phyloP scores from a whole-genome alignment of 208 protist species.

The Wallacemonas sp. region DNA sequence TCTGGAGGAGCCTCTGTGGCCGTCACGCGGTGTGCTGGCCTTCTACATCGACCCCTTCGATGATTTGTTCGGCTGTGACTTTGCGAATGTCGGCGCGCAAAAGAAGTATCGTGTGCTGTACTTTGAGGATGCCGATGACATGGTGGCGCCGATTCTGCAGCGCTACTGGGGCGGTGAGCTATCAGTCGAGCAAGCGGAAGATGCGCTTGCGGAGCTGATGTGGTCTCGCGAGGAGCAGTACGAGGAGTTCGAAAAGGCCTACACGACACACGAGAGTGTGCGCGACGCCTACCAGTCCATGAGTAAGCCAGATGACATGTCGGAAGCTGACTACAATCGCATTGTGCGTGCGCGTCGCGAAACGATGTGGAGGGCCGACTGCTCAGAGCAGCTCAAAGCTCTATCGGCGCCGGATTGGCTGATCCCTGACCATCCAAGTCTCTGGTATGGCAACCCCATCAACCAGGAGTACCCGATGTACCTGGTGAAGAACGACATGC shows the following conservation, averaged over 20 bases:
- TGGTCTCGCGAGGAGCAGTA: constrained; percentile 34
- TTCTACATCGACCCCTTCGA: constrained; percentile 30
- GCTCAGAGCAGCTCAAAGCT: background rate
- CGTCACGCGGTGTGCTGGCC: constrained; percentile 21
- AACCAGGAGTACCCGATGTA: constrained; percentile 12
- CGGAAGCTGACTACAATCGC: background rate
- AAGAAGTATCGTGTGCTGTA: constrained; percentile 23
- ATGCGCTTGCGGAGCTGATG: constrained; percentile 10
- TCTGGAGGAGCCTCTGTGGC: constrained; percentile 14
- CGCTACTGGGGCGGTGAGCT: background rate
- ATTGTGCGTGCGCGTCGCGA: background rate
- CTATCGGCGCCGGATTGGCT: background rate
- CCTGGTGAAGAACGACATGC: background rate
- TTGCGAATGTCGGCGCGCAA: background rate
- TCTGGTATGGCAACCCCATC: constrained; percentile 18
- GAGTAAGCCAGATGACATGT: constrained; percentile 2
- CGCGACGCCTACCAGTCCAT: background rate
- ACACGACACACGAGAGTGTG: background rate
- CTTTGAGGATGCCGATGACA: constrained; percentile 24
- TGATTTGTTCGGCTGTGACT: constrained; percentile 17
- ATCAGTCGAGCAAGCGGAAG: constrained; percentile 10
- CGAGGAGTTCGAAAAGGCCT: constrained; percentile 11
- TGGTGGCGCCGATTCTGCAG: constrained; percentile 15
- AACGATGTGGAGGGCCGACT: background rate
- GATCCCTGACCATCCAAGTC: background rate